Evolutionary conservation across 306 rosid genomes (phyloP), one percentile per base, ranked within the genome.

Genomic region (Cajanus cajan): DNA sequence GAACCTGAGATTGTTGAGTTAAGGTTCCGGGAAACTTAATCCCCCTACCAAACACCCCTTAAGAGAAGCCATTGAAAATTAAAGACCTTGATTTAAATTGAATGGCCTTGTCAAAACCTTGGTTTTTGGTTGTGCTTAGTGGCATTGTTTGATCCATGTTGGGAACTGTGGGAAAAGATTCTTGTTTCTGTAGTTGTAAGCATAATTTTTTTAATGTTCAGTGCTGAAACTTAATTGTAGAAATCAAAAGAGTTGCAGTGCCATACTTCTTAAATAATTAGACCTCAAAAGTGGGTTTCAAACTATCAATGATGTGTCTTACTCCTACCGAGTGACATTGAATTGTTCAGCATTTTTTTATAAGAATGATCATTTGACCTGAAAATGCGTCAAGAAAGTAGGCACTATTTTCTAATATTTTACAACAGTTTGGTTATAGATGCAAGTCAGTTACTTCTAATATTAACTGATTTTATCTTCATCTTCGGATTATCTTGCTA

Each of bases 381-480:
- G 48, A 37, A 50, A 68, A 68, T 78, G 68, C 28, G 40, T 16
- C 6, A 39, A 55, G 74, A n/a, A 2, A 15, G 6, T 45, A 0
- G 78, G 15, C 50, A 12, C 22, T 54, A 55, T 21, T 71, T 68
- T 71, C 58, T 61, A 22, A 63, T 62, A 44, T 19, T 72, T 50
- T 25, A 16, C 7, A 7, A 25, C 19, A 15, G 43, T 72, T 10
- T 9, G 11, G 10, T 59, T 51, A 51, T 28, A 22, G 68, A 48
- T 54, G 48, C 52, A 50, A 14, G 41, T n/a, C 51, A 16, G 18
- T 22, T 55, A 22, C 62, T 2, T 19, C 62, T 55, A 21, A 19
- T 8, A 48, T 34, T 47, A 31, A 52, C 58, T 80, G 75, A 8
- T 54, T 54, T 28, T 40, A 16, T 28, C 33, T 58, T 12, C 19